Conservation (phyloP, 129 eudicot species). For the Flaveria trinervia region DNA sequence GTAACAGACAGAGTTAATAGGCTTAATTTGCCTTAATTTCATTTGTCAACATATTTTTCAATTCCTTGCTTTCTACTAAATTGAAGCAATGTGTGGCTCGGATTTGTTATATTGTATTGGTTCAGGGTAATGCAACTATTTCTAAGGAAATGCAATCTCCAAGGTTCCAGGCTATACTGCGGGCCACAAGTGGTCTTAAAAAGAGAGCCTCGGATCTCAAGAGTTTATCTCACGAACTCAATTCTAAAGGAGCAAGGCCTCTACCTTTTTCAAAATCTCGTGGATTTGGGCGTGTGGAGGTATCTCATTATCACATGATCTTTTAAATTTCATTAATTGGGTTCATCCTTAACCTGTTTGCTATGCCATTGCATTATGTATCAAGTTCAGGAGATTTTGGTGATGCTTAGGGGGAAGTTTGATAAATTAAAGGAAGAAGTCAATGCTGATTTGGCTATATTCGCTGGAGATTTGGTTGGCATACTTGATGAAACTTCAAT, state of each 20-base stretch:
- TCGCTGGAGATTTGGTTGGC: conserved; percentile 86
- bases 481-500: conserved; percentile 66
- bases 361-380: conserved; percentile 26
- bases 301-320: conserved; percentile 35
- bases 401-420: conserved; percentile 80
- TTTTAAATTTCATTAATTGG: conserved; percentile 14
- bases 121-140: conserved; percentile 67
- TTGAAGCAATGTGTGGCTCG: conserved; percentile 27
- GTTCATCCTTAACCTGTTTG: conserved; percentile 26
- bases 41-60: not conserved
- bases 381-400: conserved; percentile 74
- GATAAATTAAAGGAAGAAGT: conserved; percentile 89
- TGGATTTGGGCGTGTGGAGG: conserved; percentile 88
- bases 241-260: conserved; percentile 84
- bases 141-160: conserved; percentile 96
- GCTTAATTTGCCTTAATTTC: not conserved
- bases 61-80: not conserved
- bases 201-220: conserved; percentile 74
- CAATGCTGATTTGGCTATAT: conserved; percentile 66
- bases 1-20: not conserved
- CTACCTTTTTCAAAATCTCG: conserved; percentile 85
- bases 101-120: conserved; percentile 35
- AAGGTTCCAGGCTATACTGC: conserved; percentile 90
- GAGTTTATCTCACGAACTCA: conserved; percentile 91
- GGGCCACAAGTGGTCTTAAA: conserved; percentile 82